phyloP scores from a whole-genome alignment of 2,329 filamentous ascomycete genomes.

The Arthrobotrys pseudoclavata region DNA sequence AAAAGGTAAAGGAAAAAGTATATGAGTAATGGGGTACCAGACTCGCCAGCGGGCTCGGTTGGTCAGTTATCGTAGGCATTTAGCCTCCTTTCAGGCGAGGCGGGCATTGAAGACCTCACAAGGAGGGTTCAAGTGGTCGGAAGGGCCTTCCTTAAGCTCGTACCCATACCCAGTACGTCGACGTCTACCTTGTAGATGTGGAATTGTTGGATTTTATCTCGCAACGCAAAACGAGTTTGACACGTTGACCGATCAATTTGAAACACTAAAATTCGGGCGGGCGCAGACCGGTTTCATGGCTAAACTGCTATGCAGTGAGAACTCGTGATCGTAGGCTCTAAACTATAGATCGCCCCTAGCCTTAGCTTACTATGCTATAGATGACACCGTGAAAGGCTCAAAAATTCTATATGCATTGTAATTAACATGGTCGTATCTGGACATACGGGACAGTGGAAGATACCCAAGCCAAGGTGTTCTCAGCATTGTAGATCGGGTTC shows the following conservation, averaged over 20 bases:
- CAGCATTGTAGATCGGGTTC: neutral
- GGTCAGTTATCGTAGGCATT: neutral
- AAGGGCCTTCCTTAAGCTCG: too few relatives aligned
- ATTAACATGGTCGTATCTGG: neutral
- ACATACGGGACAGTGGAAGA: too few relatives aligned
- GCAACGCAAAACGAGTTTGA: neutral
- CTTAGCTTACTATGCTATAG: neutral
- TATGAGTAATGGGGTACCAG: too few relatives aligned
- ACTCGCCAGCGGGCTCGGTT: too few relatives aligned
- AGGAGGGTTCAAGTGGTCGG: too few relatives aligned
- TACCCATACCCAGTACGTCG: too few relatives aligned
- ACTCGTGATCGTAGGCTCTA: neutral
- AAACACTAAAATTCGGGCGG: neutral
- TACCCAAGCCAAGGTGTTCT: neutral
- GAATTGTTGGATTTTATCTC: conserved; percentile 1
- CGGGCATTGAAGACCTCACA: too few relatives aligned
- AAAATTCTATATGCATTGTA: neutral
- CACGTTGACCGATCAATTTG: too few relatives aligned
- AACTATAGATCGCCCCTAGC: neutral
- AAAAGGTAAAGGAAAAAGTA: too few relatives aligned
- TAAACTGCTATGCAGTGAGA: neutral
- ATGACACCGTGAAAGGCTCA: neutral
- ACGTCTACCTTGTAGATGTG: too few relatives aligned
- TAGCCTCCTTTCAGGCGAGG: neutral
- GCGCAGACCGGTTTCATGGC: neutral